A percentile compares a stretch with the other conserved stretches of the same genome.
Conservation (phyloP, 208 protist genomes). For the Wallacemonas sp. region DNA sequence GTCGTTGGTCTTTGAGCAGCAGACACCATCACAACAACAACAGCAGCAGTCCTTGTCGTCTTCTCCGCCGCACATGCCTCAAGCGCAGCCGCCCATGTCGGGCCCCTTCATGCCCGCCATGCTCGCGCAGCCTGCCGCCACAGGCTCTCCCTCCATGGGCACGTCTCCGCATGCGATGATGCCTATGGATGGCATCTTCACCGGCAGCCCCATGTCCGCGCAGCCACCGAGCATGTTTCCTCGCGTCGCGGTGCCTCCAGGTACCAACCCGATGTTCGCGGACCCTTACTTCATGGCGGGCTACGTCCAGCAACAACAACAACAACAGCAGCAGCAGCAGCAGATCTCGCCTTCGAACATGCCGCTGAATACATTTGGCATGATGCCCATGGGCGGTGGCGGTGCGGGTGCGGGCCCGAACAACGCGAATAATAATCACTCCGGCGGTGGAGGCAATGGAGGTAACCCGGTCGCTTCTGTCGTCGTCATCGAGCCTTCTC, state of each 20-base stretch:
- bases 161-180: constrained; percentile 2
- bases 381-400: constrained; percentile 2
- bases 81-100: background rate
- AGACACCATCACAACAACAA: constrained; percentile 18
- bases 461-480: constrained; percentile 3
- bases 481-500: constrained; percentile 30
- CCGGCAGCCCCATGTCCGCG: constrained; percentile 5
- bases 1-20: constrained; percentile 11
- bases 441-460: constrained; percentile 8
- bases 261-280: background rate
- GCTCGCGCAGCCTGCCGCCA: background rate
- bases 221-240: constrained; percentile 9
- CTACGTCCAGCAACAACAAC: constrained; percentile 2
- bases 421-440: constrained; percentile 40
- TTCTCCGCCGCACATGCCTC: background rate
- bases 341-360: constrained; percentile 1
- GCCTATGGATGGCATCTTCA: background rate
- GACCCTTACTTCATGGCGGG: constrained; percentile 13
- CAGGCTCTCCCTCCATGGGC: background rate
- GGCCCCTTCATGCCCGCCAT: constrained; percentile 18
- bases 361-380: background rate
- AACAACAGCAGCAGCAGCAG: constrained; percentile 6
- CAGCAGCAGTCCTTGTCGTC: background rate
- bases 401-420: background rate
- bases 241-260: background rate